A percentile compares a stretch with the other conserved stretches of the same genome.
Conservation (phyloP, 2,329 filamentous ascomycete genomes). For the Diaporthe velutina region DNA sequence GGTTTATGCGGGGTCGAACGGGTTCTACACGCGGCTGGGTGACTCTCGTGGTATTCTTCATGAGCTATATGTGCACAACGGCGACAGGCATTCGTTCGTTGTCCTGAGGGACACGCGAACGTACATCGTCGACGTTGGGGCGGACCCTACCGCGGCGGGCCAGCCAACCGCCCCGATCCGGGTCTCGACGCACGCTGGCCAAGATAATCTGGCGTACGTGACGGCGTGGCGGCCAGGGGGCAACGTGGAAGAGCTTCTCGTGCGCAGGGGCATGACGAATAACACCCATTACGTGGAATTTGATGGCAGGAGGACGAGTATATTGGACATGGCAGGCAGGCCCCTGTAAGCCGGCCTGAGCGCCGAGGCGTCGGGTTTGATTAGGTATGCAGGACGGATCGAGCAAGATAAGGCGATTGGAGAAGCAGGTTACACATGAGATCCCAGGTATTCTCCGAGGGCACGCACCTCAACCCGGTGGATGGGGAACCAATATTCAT, state of each 20-base stretch:
- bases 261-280: background rate
- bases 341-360: background rate
- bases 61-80: background rate
- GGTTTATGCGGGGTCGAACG: background rate
- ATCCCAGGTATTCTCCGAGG: background rate
- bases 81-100: background rate
- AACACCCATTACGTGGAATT: background rate
- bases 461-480: background rate
- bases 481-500: background rate
- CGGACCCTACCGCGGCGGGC: background rate
- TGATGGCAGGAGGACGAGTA: conserved; percentile 1
- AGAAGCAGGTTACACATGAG: background rate
- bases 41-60: background rate
- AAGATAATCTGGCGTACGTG: background rate
- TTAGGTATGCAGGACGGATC: background rate
- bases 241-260: background rate
- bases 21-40: background rate
- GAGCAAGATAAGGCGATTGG: background rate
- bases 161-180: background rate
- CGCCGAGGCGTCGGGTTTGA: background rate
- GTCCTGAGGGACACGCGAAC: background rate
- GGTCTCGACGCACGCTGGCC: background rate
- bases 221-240: background rate
- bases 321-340: background rate
- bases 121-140: background rate